Base-by-base conservation (phyloP, 805 yeast genomes). In the Danielia oregonensis region DNA sequence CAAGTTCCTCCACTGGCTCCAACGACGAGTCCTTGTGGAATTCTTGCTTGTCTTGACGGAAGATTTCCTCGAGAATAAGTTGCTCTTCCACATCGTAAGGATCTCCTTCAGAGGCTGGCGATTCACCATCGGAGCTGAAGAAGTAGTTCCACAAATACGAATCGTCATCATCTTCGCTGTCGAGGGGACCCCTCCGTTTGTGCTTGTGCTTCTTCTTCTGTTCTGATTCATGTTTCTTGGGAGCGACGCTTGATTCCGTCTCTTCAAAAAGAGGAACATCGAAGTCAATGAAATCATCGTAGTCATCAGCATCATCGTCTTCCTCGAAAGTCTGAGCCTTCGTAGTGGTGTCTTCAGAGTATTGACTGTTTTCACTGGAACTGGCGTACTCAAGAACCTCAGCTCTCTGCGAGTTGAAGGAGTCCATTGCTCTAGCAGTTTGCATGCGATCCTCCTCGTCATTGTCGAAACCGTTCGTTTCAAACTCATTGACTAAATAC, bases 61-160 rank as follows among this genome's bases (percentile, higher is more conserved):
- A 54, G 6, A 48, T 43, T 32, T 51, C 56, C 32, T 52, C 55
- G 6, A 48, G 48, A 12, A 43, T 39, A 19, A 46, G 25, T 23
- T 42, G 42, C 29, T 47, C 52, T 16, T 49, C 51, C n/a, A 52
- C 37, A 25, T 54, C 56, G 18, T 54, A 46, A 8, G 32, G 35
- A 10, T 44, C 44, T 12, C 45, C 51, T 6, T 49, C 57, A 6
- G 49, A 55, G 22, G 52, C 58, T n/a, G 50, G 47, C 11, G 61
- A 55, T 14, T 59, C 64, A 26, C 59, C 57, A 40, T 65, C 71
- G 2, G 67, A 57, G 36, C 70, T 63, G 49, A 85, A 80, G 46
- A 84, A 81, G 56, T 84, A 83, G 52, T 81, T 81, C 80, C 88
- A 77, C 26, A 85, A 62, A 49, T 82, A 79, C 4, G 83, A 70